These are phyloP conservation scores for Eustoma russellianum DNA, from an alignment of 257 asterid genomes.

Conservation along the genomic window DNA sequence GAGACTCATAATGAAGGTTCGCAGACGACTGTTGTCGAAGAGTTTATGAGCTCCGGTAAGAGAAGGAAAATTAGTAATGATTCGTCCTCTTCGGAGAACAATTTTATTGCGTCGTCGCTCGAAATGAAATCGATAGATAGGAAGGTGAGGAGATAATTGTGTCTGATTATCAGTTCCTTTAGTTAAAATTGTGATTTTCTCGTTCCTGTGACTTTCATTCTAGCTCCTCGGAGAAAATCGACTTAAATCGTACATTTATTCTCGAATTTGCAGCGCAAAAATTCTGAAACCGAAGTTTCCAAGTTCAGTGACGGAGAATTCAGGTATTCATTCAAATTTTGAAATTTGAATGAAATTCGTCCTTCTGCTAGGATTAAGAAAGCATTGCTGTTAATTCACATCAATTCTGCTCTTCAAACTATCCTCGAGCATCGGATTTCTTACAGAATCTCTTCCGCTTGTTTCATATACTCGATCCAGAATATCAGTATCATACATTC, in stretches of 20 bases:
- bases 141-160: slow-evolving; percentile 35
- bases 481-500: not conserved
- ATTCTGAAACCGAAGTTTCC: slow-evolving; percentile 38
- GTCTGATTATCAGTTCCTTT: too few species aligned
- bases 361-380: too few species aligned
- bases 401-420: too few species aligned
- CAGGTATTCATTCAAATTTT: slow-evolving; percentile 35
- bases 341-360: not conserved
- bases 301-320: slow-evolving; percentile 29
- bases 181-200: too few species aligned
- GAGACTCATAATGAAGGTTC: slow-evolving; percentile 10
- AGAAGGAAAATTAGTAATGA: slow-evolving; percentile 34
- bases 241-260: slow-evolving; percentile 17
- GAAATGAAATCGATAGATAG: slow-evolving; percentile 47
- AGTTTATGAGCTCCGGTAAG: slow-evolving; percentile 32
- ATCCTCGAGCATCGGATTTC: too few species aligned
- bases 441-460: too few species aligned
- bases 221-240: not conserved
- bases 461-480: too few species aligned
- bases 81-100: slow-evolving; percentile 31
- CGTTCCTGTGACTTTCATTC: too few species aligned
- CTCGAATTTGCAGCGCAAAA: slow-evolving; percentile 40
- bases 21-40: slow-evolving; percentile 22
- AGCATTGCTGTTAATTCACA: too few species aligned
- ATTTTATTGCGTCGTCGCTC: slow-evolving; percentile 28